phyloP scores from a whole-genome alignment of 208 protist genomes.

The Leishmania aethiopica region DNA sequence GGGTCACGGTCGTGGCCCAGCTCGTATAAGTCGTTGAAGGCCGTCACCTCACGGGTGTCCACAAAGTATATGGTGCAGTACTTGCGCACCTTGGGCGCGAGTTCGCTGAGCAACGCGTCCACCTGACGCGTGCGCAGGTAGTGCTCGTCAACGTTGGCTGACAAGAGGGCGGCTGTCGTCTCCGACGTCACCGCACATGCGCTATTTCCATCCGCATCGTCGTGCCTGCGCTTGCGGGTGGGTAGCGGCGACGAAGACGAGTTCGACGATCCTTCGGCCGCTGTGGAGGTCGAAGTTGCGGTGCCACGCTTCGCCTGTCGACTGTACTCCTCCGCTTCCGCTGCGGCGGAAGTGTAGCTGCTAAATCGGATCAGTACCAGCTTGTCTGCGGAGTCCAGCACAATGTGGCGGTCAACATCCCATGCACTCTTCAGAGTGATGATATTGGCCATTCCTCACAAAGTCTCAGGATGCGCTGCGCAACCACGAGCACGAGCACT shows the following conservation, averaged over 20 bases:
- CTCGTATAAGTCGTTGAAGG: constrained; percentile 99
- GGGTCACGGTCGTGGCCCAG: constrained; percentile 96
- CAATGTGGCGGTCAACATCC: constrained; percentile 88
- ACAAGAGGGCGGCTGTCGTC: constrained; percentile 12
- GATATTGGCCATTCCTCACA: constrained; percentile 37
- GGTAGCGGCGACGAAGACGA: neutral
- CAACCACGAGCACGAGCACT: neutral
- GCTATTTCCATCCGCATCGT: constrained; percentile 3
- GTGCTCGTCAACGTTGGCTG: constrained; percentile 36
- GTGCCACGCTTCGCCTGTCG: neutral
- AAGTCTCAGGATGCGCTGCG: neutral
- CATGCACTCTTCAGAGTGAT: constrained; percentile 68
- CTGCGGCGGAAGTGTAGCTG: constrained; percentile 37
- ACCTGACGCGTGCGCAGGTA: constrained; percentile 73
- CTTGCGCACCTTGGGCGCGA: constrained; percentile 84
- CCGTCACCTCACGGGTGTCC: constrained; percentile 90
- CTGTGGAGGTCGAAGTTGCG: neutral
- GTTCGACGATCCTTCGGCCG: neutral
- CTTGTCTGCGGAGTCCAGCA: constrained; percentile 81
- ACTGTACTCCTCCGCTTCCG: constrained; percentile 16
- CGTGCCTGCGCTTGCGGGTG: constrained; percentile 22
- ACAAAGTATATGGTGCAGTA: constrained; percentile 83
- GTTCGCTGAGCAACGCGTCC: constrained; percentile 61
- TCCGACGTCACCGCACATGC: too few species aligned
- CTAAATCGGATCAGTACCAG: constrained; percentile 83